A percentile compares a stretch with the other conserved stretches of the same genome.
These are phyloP conservation scores for Didymella exigua DNA, from an alignment of 2,329 filamentous ascomycete species.

Conservation along the genomic window DNA sequence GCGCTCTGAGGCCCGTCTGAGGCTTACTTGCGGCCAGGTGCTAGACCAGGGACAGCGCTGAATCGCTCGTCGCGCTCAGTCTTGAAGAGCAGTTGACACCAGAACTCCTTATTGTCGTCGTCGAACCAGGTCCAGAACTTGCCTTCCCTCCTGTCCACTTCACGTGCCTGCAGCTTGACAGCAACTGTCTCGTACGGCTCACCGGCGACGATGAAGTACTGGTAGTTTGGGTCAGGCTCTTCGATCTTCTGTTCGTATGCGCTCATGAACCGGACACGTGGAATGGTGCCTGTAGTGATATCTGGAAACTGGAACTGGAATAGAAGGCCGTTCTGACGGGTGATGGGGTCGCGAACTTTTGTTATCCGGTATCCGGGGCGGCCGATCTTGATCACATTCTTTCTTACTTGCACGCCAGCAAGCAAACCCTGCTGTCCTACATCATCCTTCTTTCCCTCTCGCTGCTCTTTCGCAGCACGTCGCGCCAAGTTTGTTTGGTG, in stretches of 20 bases:
- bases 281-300: slow-evolving; percentile 74
- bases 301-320: slow-evolving; percentile 97
- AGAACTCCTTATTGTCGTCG: slow-evolving; percentile 93
- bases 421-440: slow-evolving; percentile 78
- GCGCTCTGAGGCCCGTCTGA: too few species aligned
- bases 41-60: slow-evolving; percentile 68
- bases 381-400: slow-evolving; percentile 92
- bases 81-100: slow-evolving; percentile 97
- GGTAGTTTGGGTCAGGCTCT: slow-evolving; percentile 87
- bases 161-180: slow-evolving; percentile 92
- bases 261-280: slow-evolving; percentile 95
- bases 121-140: slow-evolving; percentile 96
- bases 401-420: slow-evolving; percentile 67
- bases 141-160: slow-evolving; percentile 88
- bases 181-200: slow-evolving; percentile 98
- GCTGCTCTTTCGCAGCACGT: slow-evolving; percentile 92
- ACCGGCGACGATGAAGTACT: slow-evolving; percentile 92
- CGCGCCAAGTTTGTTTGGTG: slow-evolving; percentile 98
- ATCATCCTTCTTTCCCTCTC: slow-evolving; percentile 76
- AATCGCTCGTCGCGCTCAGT: slow-evolving; percentile 95
- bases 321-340: slow-evolving; percentile 85
- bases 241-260: slow-evolving; percentile 96
- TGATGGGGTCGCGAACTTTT: slow-evolving; percentile 88
- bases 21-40: slow-evolving; percentile 52
- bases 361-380: slow-evolving; percentile 97